Conservation (phyloP, 208 protist species). For the Sergeia podlipaevii region DNA sequence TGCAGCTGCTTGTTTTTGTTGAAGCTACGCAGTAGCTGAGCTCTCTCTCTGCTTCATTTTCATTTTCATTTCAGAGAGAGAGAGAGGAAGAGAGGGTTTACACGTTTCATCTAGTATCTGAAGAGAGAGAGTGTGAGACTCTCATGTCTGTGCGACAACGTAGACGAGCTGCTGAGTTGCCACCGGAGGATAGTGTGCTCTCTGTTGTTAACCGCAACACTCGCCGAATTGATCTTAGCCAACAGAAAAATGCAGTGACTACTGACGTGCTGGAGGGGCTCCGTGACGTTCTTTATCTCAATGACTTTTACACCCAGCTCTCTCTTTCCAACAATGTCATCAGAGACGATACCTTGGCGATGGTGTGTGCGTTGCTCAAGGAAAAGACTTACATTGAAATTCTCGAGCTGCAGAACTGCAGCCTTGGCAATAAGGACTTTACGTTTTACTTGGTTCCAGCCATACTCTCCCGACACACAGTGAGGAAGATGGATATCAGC, state of each 20-base stretch:
- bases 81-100: no score
- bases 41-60: no score
- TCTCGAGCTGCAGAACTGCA: slow-evolving; percentile 50
- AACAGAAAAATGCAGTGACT: slow-evolving; percentile 49
- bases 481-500: slow-evolving; percentile 53
- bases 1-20: no score
- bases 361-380: slow-evolving; percentile 63
- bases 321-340: slow-evolving; percentile 58
- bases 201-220: slow-evolving; percentile 16
- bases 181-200: no score
- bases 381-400: slow-evolving; percentile 32
- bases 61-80: no score
- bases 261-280: slow-evolving; percentile 40
- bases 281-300: slow-evolving; percentile 34
- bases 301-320: slow-evolving; percentile 53
- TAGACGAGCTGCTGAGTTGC: no score
- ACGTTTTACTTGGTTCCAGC: slow-evolving; percentile 46
- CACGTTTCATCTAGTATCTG: no score
- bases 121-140: no score
- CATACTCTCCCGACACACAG: slow-evolving; percentile 18
- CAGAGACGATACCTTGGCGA: slow-evolving; percentile 44
- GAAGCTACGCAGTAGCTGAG: no score
- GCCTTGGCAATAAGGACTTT: slow-evolving; percentile 58
- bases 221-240: slow-evolving; percentile 60
- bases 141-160: no score